Base-by-base conservation (phyloP, 108 stramenopile species). In the Discostella stelligeroides region DNA sequence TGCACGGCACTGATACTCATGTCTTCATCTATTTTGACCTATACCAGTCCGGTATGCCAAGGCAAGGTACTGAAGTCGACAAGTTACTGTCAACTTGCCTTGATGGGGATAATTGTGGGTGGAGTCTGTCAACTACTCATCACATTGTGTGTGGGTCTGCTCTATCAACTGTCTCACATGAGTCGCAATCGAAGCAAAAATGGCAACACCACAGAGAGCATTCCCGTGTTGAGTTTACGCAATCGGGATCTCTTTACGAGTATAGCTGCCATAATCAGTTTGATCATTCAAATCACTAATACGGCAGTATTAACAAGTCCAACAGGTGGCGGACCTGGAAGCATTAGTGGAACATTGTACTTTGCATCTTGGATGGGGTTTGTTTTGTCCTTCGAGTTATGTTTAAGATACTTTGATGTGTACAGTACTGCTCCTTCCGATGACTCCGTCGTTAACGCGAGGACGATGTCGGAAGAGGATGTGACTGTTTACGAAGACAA, bases 241-340 rank as follows among this genome's bases (percentile, higher is more conserved):
- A 50, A 45, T 25, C 54, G 60, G 39, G 60, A 75, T 38, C 39
- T 60, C 28, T 15, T 50, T 18, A 42, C 51, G 7, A 53, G 42
- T 25, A 10, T 15, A 13, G 15, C 51, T 7, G 66, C 46, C 23
- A 4, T 61, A 6, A 23, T 63, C 9, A 54, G 50, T 15, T 37
- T 76, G 14, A 6, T 69, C 5, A 11, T 62, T 2, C 75, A 76
- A 23, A 39, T 7, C 29, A 23, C 64, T 23, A 69, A 63, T 40
- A 62, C 58, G 17, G 68, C 48, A 0, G 0, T 76, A 14, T 20
- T 76, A n/a, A 76, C 76, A 18, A 50, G 47, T 48, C 62, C 68
- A 9, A 29, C 28, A 4, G 74, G 74, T 23, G 76, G 75, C 7
- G 76, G 76, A 24, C 76, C 76, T 1, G 76, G 60, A 5, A 70